A percentile compares a stretch with the other conserved stretches of the same genome.
Evolutionary conservation across 1,284 basidiomycete species (phyloP).

Genomic region (Leucoagaricus sp.): DNA sequence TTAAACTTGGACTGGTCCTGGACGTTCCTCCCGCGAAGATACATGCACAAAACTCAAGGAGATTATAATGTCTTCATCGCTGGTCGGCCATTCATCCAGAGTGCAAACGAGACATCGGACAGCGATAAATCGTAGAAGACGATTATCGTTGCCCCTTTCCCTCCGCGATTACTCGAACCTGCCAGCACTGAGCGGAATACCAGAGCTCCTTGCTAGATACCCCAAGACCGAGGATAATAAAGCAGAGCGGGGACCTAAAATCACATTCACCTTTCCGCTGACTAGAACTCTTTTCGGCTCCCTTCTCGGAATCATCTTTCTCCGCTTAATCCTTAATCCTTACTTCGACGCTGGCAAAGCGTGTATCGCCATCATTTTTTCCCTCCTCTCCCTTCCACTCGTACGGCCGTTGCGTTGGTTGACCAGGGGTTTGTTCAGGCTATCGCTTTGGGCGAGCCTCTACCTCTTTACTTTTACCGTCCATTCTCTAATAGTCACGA

Average conservation of each 20-base stretch:
- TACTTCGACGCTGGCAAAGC: background rate
- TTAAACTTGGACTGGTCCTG: too few species aligned
- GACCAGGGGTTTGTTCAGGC: background rate
- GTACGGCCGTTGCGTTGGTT: conserved; percentile 5
- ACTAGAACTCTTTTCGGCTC: background rate
- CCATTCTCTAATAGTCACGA: background rate
- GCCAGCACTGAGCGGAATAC: background rate
- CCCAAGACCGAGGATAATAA: background rate
- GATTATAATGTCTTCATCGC: too few species aligned
- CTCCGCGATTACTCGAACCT: background rate
- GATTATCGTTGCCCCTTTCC: background rate
- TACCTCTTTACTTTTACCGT: background rate
- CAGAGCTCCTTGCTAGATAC: background rate
- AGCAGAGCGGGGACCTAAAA: background rate
- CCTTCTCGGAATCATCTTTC: background rate
- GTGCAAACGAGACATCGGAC: background rate
- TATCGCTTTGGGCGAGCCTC: background rate
- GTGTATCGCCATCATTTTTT: background rate
- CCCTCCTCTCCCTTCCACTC: conserved; percentile 6
- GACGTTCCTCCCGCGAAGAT: too few species aligned
- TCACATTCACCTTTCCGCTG: background rate
- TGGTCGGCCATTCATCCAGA: background rate
- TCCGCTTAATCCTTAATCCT: background rate
- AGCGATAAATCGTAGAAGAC: background rate
- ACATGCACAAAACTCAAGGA: too few species aligned